These are phyloP conservation scores for Chaetomium olivaceum DNA, from an alignment of 2,329 filamentous ascomycete species.

Conservation along the genomic window DNA sequence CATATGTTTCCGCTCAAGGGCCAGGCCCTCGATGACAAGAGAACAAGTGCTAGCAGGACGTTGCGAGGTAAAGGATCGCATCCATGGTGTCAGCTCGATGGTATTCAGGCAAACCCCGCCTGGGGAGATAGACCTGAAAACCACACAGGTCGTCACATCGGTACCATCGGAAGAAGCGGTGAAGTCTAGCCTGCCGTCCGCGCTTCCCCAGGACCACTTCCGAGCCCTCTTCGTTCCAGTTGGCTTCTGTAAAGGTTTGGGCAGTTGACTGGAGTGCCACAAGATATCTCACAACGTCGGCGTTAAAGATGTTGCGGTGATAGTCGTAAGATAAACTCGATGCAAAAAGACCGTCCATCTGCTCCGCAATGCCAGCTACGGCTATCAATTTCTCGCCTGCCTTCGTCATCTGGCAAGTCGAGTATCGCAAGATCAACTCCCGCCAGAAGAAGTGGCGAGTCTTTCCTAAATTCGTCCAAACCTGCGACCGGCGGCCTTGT, in stretches of 20 bases:
- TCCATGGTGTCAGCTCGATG: background rate
- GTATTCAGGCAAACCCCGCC: background rate
- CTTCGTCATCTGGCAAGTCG: background rate
- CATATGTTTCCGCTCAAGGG: background rate
- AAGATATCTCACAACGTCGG: background rate
- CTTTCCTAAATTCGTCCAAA: background rate
- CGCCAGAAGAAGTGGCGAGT: background rate
- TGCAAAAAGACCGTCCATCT: background rate
- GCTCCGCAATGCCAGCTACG: background rate
- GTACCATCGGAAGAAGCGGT: background rate
- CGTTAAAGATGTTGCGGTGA: background rate
- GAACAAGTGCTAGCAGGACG: background rate
- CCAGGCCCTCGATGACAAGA: background rate
- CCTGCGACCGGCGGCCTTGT: background rate
- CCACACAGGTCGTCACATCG: background rate
- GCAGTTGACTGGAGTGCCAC: background rate
- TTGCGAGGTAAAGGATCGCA: background rate
- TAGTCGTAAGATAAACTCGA: background rate
- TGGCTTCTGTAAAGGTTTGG: background rate
- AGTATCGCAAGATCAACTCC: background rate
- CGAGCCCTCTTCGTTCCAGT: background rate
- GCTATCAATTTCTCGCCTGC: background rate
- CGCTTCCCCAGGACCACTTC: background rate
- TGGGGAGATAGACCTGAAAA: background rate
- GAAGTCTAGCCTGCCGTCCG: background rate